Conservation (phyloP, 2,329 filamentous ascomycete species). For the Tolypocladium album region DNA sequence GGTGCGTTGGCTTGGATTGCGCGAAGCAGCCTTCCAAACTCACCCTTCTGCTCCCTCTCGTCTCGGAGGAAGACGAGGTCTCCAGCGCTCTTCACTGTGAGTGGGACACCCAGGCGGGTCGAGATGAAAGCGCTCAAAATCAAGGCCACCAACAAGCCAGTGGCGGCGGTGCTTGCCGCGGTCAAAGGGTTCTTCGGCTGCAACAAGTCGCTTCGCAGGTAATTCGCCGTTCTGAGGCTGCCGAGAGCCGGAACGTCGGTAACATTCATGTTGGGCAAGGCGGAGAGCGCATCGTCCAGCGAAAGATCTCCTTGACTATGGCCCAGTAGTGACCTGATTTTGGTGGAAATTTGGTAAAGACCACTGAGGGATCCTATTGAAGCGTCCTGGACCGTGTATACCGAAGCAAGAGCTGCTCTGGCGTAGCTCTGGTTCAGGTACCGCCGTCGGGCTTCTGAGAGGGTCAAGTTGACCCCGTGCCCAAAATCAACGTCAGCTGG, state of each 20-base stretch:
- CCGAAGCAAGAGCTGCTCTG: slow-evolving; percentile 54
- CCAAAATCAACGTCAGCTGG: slow-evolving; percentile 60
- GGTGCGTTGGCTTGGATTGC: slow-evolving; percentile 35
- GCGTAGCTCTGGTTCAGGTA: slow-evolving; percentile 55
- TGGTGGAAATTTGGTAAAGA: slow-evolving; percentile 48
- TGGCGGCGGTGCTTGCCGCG: slow-evolving; percentile 41
- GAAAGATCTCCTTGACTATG: slow-evolving; percentile 45
- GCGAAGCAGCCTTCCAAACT: slow-evolving; percentile 49
- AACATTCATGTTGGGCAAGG: slow-evolving; percentile 28
- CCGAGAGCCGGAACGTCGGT: slow-evolving; percentile 11
- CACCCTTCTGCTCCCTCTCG: slow-evolving; percentile 50
- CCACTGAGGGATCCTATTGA: slow-evolving; percentile 46
- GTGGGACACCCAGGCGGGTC: slow-evolving; percentile 37
- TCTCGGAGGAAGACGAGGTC: slow-evolving; percentile 56
- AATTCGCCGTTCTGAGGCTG: slow-evolving; percentile 15
- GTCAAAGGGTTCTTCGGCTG: slow-evolving; percentile 54
- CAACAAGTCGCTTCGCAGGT: slow-evolving; percentile 36
- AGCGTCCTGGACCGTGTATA: slow-evolving; percentile 54
- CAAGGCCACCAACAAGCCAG: slow-evolving; percentile 51
- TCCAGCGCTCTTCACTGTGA: slow-evolving; percentile 41
- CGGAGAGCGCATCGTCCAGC: slow-evolving; percentile 34
- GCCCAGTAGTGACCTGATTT: slow-evolving; percentile 45
- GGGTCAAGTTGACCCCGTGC: slow-evolving; percentile 42
- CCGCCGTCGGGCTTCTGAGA: slow-evolving; percentile 49
- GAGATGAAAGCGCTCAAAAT: slow-evolving; percentile 50